A percentile compares a stretch with the other conserved stretches of the same genome.
phyloP scores from a whole-genome alignment of 2,329 filamentous ascomycete genomes.

The Graphilbum ipis-grandicollis region DNA sequence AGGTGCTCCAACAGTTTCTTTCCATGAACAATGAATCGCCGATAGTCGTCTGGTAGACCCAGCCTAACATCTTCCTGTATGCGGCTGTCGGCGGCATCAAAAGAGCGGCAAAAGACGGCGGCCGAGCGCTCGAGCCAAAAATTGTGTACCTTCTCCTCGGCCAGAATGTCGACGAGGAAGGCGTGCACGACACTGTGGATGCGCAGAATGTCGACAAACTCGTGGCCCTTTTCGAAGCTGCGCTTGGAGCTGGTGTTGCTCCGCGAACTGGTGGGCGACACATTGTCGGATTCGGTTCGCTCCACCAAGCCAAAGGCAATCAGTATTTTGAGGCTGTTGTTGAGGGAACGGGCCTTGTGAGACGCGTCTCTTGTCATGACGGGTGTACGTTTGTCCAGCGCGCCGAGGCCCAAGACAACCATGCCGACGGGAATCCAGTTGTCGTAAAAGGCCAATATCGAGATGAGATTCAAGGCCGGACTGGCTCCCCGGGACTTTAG shows the following conservation, averaged over 20 bases:
- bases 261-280: conserved; percentile 22
- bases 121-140: conserved; percentile 33
- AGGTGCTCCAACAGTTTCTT: conserved; percentile 26
- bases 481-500: conserved; percentile 25
- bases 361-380: conserved; percentile 24
- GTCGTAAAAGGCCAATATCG: conserved; percentile 46
- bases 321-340: conserved; percentile 30
- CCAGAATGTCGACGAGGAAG: conserved; percentile 30
- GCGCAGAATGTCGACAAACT: conserved; percentile 30
- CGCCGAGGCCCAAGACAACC: conserved; percentile 35
- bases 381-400: conserved; percentile 26
- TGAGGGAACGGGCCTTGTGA: conserved; percentile 19
- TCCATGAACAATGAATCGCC: conserved; percentile 33
- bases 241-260: conserved; percentile 18
- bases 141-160: conserved; percentile 20
- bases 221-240: conserved; percentile 22
- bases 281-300: conserved; percentile 26
- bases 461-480: conserved; percentile 47
- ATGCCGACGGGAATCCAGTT: conserved; percentile 50
- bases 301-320: conserved; percentile 35
- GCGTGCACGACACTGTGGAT: conserved; percentile 34
- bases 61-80: conserved; percentile 22
- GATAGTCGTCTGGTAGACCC: conserved; percentile 33
- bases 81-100: conserved; percentile 24
- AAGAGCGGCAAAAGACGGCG: conserved; percentile 29